Base-by-base conservation (phyloP, 768 basidiomycete species). In the Tricholomella constricta region DNA sequence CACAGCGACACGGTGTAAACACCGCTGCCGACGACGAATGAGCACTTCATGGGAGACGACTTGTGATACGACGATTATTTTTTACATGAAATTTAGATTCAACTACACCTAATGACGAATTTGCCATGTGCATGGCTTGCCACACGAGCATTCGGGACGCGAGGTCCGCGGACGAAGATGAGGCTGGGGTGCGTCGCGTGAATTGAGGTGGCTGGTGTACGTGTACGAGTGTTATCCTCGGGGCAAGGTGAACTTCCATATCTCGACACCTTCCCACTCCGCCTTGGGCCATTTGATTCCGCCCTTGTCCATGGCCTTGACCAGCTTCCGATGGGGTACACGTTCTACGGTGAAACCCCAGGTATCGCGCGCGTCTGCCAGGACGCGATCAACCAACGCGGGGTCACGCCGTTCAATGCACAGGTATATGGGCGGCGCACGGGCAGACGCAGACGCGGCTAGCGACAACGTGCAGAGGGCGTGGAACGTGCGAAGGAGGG, bases 361-460 rank as follows among this genome's bases (percentile, higher is more conserved):
- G 3, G 67, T 66, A 17, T 72, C 59, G 37, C 68, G 68, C 6
- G 90, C 91, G 32, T 80, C 72, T 15, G 73, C 62, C 26, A 95
- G 72, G 6, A 88, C 79, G 17, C 49, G 56, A 47, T 86, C 81
- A 40, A 89, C 76, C 35, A 94, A 71, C 0, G 58, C 61, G 0
- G 91, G 81, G 67, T 95, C 94, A 7, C 92, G 82, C 6, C 85
- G 78, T 67, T 96, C 93, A 23, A 96, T 70, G 40, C 84, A 88
- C 48, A 87, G 69, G 61, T 80, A 83, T 36, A 88, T 69, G 0
- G 77, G 72, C 0, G 88, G 84, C 31, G 69, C 57, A 31, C 72
- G 72, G 31, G 62, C 48, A 29, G 52, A 45, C 4, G 63, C 43
- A 20, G 71, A 65, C 4, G 62, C 54, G 15, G 65, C 52, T 1